phyloP scores from a whole-genome alignment of 306 rosid genomes.

The Malus orientalis region DNA sequence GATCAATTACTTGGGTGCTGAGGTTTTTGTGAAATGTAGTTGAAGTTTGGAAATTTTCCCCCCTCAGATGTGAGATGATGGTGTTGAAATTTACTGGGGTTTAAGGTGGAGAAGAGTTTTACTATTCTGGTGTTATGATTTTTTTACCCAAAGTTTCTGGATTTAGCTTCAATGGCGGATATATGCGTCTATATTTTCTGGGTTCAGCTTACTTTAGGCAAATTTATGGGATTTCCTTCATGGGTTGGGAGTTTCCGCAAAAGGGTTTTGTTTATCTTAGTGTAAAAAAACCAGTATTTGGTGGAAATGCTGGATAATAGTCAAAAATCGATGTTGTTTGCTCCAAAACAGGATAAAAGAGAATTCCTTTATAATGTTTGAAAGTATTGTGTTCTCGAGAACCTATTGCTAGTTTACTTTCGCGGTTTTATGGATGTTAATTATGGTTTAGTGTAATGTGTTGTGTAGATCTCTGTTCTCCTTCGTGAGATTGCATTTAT shows the following conservation, averaged over 20 bases:
- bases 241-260: not conserved
- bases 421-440: not conserved
- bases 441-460: slow-evolving; percentile 13
- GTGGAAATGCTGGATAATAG: not conserved
- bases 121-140: not conserved
- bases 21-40: slow-evolving; percentile 1
- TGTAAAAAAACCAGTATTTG: not conserved
- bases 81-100: not conserved
- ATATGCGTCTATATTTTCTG: not conserved
- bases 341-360: not conserved
- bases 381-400: not conserved
- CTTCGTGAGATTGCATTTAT: slow-evolving; percentile 19
- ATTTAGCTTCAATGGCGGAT: not conserved
- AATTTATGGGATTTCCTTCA: not conserved
- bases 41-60: not conserved
- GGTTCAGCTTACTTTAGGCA: not conserved
- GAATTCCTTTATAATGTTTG: not conserved
- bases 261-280: not conserved
- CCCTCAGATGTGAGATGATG: not conserved
- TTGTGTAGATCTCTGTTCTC: slow-evolving; percentile 29
- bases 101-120: not conserved
- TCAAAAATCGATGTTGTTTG: not conserved
- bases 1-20: not conserved
- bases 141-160: not conserved
- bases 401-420: not conserved